Percentiles rank a stretch among this genome's conserved stretches.
Evolutionary conservation across 1,139 yeast genomes (phyloP).

Genomic region (Geotrichum aggregatum): DNA sequence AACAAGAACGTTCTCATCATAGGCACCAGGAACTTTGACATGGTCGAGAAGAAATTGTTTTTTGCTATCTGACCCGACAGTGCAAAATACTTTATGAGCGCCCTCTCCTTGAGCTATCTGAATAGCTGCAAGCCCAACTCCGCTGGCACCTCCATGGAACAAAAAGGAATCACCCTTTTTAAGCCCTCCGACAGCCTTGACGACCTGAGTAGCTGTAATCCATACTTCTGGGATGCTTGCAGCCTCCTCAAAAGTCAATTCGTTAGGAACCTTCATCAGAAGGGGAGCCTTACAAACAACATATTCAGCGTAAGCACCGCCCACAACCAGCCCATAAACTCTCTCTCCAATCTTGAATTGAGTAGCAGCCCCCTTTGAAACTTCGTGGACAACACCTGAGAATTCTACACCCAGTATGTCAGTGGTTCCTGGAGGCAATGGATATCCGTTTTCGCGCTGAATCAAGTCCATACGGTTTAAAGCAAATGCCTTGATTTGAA

Average conservation of each 20-base stretch:
- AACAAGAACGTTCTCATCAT: conserved; percentile 26
- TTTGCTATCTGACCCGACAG: conserved; percentile 35
- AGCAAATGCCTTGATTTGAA: conserved; percentile 37
- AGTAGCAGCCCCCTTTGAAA: conserved; percentile 1
- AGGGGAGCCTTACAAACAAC: conserved; percentile 32
- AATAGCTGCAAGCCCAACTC: conserved; percentile 38
- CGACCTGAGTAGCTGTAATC: conserved; percentile 40
- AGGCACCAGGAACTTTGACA: conserved; percentile 10
- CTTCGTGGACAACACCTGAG: conserved; percentile 32
- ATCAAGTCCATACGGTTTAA: conserved; percentile 37
- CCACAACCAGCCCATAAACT: conserved; percentile 39
- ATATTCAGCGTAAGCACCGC: conserved; percentile 42
- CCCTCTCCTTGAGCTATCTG: conserved; percentile 40
- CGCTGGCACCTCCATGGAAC: conserved; percentile 40
- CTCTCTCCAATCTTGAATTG: conserved; percentile 32
- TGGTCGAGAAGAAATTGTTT: conserved; percentile 25
- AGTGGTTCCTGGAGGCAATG: conserved; percentile 35
- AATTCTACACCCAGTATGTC: conserved; percentile 39
- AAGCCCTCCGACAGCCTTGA: conserved; percentile 32
- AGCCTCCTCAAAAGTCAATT: conserved; percentile 30
- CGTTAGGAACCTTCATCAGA: conserved; percentile 31
- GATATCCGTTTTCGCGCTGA: conserved; percentile 33
- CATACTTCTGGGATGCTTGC: conserved; percentile 40
- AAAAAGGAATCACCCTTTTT: conserved; percentile 33
- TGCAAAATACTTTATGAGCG: conserved; percentile 37